Conservation (phyloP, 257 asterid genomes). For the Penstemon newberryi region DNA sequence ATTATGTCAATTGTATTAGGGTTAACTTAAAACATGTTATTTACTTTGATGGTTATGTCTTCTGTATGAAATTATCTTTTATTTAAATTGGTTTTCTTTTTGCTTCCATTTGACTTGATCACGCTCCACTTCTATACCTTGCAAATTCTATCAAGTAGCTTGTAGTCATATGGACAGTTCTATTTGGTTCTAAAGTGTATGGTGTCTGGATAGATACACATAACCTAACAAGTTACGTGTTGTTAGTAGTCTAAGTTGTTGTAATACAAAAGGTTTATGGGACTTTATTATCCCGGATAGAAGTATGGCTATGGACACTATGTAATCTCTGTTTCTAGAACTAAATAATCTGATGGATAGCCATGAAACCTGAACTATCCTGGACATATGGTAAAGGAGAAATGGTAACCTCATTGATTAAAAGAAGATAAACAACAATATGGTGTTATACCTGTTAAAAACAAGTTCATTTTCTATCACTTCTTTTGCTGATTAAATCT, state of each 20-base stretch:
- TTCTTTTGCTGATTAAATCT: conserved; percentile 4
- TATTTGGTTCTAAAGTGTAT: neutral
- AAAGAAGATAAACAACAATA: neutral
- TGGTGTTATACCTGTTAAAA: neutral
- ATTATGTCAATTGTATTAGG: neutral
- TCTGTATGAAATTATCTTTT: neutral
- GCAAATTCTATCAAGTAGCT: neutral
- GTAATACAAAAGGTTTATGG: neutral
- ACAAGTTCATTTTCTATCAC: conserved; percentile 1
- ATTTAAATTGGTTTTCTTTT: neutral
- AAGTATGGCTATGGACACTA: neutral
- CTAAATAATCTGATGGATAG: conserved; percentile 4
- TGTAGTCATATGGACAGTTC: neutral
- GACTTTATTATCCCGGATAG: neutral
- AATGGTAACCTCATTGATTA: neutral
- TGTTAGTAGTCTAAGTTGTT: neutral
- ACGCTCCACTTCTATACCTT: neutral
- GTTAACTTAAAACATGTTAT: neutral
- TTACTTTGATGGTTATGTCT: neutral
- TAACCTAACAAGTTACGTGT: conserved; percentile 4
- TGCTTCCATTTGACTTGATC: conserved; percentile 4
- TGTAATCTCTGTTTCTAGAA: neutral
- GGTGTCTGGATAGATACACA: neutral
- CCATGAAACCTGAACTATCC: neutral
- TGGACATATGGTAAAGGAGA: neutral